These are phyloP conservation scores for Skeletonema potamos DNA, from an alignment of 108 stramenopile genomes.

Conservation along the genomic window DNA sequence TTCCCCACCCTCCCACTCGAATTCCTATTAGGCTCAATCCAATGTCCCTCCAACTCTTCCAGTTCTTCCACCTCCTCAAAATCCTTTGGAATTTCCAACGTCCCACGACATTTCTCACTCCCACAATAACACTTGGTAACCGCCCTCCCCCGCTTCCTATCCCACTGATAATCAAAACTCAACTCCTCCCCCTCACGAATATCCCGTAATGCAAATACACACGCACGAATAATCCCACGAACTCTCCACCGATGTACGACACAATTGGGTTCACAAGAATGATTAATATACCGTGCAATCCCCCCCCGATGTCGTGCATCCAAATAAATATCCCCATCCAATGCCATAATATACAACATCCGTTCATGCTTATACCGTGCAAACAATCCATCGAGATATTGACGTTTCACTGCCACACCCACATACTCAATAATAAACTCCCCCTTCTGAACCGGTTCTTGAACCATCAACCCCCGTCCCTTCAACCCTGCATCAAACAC, in stretches of 20 bases:
- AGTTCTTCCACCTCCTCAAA: conserved; percentile 63
- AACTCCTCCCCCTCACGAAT: conserved; percentile 92
- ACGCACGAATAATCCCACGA: conserved; percentile 75
- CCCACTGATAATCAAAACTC: conserved; percentile 97
- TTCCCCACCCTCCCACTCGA: conserved; percentile 44
- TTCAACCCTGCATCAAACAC: conserved; percentile 79
- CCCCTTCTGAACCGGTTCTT: conserved; percentile 54
- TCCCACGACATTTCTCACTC: conserved; percentile 84
- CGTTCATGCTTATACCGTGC: conserved; percentile 70
- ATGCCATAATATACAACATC: conserved; percentile 94
- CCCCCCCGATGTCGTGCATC: conserved; percentile 94
- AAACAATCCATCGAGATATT: conserved; percentile 63
- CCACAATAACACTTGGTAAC: conserved; percentile 96
- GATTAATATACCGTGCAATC: conserved; percentile 97
- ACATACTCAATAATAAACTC: conserved; percentile 85
- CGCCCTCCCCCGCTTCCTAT: conserved; percentile 86
- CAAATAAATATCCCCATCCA: conserved; percentile 86
- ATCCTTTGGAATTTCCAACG: conserved; percentile 80
- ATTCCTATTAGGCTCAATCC: conserved; percentile 50
- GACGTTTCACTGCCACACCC: conserved; percentile 74
- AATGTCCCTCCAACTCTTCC: conserved; percentile 55
- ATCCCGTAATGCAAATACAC: conserved; percentile 81
- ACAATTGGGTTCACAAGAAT: conserved; percentile 97
- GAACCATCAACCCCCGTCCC: conserved; percentile 67
- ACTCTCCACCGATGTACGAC: conserved; percentile 92